Evolutionary conservation across 179 eudicot species (phyloP).

Genomic region (Drosera spatulata): DNA sequence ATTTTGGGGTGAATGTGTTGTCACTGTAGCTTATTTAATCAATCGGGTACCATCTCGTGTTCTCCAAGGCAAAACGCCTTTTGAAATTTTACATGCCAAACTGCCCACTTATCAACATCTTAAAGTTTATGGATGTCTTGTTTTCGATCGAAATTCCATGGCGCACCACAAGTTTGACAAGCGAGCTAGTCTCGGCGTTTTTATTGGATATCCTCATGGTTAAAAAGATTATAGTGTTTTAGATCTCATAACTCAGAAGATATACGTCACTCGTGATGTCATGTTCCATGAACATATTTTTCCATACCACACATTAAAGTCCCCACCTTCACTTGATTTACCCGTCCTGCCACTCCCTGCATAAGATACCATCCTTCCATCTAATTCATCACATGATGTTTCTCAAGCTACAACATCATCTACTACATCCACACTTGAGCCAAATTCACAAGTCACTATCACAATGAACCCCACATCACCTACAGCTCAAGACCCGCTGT

Average conservation of each 20-base stretch:
- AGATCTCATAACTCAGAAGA: not conserved
- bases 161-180: not conserved
- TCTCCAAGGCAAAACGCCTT: not conserved
- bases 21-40: not conserved
- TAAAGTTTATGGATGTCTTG: not conserved
- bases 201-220: not conserved
- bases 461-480: no score
- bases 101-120: not conserved
- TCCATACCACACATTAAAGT: not conserved
- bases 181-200: not conserved
- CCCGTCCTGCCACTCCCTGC: not conserved
- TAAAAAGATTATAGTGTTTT: not conserved
- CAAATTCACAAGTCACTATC: no score
- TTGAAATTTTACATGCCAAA: not conserved
- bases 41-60: not conserved
- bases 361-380: not conserved
- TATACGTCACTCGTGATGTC: not conserved
- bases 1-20: slow-evolving; percentile 2
- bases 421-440: no score
- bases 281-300: not conserved
- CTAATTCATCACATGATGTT: no score
- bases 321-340: not conserved
- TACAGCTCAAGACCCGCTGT: no score
- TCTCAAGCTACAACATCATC: no score
- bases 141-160: not conserved